Evolutionary conservation across 352 stramenopile species (phyloP), one percentile per base, ranked within the genome.

Genomic region (Lagenidium giganteum): DNA sequence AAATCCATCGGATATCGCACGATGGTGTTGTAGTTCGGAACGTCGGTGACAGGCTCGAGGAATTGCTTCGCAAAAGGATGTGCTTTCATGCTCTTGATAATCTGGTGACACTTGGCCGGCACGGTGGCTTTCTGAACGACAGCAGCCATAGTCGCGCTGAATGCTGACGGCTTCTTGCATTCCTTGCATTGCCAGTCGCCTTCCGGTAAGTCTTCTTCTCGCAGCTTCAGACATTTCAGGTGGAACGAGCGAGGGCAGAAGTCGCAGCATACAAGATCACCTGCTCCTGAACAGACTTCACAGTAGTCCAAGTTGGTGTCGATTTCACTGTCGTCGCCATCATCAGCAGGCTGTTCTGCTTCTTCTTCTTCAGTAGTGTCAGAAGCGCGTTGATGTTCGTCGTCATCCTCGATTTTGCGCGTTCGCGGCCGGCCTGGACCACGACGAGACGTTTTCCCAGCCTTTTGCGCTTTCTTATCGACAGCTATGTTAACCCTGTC

Each of bases 241-340:
- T 97, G 90, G 70, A 87, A 97, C 22, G 84, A 84, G 18, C 87
- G 66, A 5, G 87, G 87, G 42, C 90, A 97, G 21, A 79, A 76
- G 31, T 87, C 81, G 49, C 90, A 97, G 51, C 73, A 92, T 7
- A 95, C 63, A 3, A 95, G 38, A 48, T 91, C 75, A 17, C 83
- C 85, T 26, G 66, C 66, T 13, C 61, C 62, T n/a, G 64, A 51
- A 42, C 90, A 97, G 4, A 88, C 62, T 46, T 75, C 70, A 43
- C 74, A 87, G 32, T 75, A 87, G 60, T 87, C 74, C 37, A 87
- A 55, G 40, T 87, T 87, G 14, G 66, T 61, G 42, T 87, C 74
- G 13, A 84, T 42, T 42, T 85, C 72, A 16, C 64, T 77, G 4
- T 77, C 64, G 2, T 57, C 62, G 8, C 47, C 72, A 40, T 42